Base-by-base conservation (phyloP, 2,329 filamentous ascomycete species). In the Juglanconis oblonga region DNA sequence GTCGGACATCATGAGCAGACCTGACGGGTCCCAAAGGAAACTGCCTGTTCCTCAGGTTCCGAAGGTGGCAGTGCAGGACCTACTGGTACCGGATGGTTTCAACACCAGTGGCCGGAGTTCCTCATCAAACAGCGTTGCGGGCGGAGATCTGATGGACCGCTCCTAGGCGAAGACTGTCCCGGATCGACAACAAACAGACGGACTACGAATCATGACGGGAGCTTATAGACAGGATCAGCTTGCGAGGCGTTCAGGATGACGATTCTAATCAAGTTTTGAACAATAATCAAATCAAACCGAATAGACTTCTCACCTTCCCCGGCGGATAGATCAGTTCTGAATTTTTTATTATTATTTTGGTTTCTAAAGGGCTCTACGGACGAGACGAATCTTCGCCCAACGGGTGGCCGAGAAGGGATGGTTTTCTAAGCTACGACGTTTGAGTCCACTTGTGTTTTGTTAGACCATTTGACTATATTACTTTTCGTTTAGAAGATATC, bases 1-100 rank as follows among this genome's bases (percentile, higher is more conserved):
- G 68, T 90, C 88, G 61, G 94, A 98, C 73, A 98, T 98, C 70
- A 95, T 98, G 79, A 92, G 89, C 70, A 88, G 89, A 67, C 85
- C 92, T 1, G 93, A 97, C 65, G 92, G 92, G 42, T 89, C 90
- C 31, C 91, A 95, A 76, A 82, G 94, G 68, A 98, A 98, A 75
- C 81, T 98, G 17, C 94, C 94, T 0, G 90, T 97, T 14, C 92
- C 92, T 5, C 91, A 94, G 75, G 85, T 93, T n/a, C 91, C 92
- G 58, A 95, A 95, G 74, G 89, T 96, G 48, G 90, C 90, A 2
- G 88, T 96, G 5, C 90, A 94, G 68, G 94, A 97, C 68, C 82
- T 97, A 58, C 79, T 96, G 61, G 88, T 88, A 64, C 81, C 86
- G 1, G 79, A 82, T 31, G 85, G 84, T 52, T 90, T 86, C 64